These are phyloP conservation scores for Geotrichum fermentans DNA, from an alignment of 1,139 yeast species.

Conservation along the genomic window DNA sequence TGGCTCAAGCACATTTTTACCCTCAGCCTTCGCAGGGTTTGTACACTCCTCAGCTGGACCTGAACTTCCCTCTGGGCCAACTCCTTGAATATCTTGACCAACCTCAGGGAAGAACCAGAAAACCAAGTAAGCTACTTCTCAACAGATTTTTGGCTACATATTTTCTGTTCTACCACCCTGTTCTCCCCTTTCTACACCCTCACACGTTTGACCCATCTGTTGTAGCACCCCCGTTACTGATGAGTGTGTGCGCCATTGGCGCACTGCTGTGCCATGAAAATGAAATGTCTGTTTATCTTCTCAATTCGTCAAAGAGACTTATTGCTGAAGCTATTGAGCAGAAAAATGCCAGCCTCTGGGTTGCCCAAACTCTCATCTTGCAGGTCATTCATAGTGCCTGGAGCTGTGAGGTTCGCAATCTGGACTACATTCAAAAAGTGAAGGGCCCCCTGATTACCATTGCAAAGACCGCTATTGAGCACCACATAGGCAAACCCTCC, in stretches of 20 bases:
- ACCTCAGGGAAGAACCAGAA: constrained; percentile 12
- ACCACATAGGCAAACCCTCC: constrained; percentile 2
- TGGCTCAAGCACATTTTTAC: not conserved
- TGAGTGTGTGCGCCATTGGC: constrained; percentile 37
- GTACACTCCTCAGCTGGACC: constrained; percentile 27
- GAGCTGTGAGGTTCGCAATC: constrained; percentile 35
- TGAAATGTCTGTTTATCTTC: constrained; percentile 31
- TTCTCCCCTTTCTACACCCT: constrained; percentile 35
- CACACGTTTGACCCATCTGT: constrained; percentile 33
- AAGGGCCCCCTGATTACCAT: constrained; percentile 28
- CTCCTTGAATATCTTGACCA: constrained; percentile 21
- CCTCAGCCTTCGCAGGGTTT: constrained; percentile 2
- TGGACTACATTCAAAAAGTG: constrained; percentile 31
- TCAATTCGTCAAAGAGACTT: constrained; percentile 29
- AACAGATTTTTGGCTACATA: constrained; percentile 35
- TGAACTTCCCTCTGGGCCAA: constrained; percentile 23
- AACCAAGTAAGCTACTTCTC: constrained; percentile 27
- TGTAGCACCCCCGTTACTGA: constrained; percentile 34
- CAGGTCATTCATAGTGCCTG: constrained; percentile 33
- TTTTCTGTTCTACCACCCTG: constrained; percentile 36
- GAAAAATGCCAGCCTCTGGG: constrained; percentile 30
- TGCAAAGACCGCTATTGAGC: constrained; percentile 22
- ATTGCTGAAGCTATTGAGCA: constrained; percentile 19
- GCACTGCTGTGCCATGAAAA: constrained; percentile 34
- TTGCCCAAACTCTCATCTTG: constrained; percentile 33